Percentiles rank a stretch among this genome's conserved stretches.
Evolutionary conservation across 495 filamentous ascomycete genomes (phyloP).

Genomic region (Aspergillus steynii): DNA sequence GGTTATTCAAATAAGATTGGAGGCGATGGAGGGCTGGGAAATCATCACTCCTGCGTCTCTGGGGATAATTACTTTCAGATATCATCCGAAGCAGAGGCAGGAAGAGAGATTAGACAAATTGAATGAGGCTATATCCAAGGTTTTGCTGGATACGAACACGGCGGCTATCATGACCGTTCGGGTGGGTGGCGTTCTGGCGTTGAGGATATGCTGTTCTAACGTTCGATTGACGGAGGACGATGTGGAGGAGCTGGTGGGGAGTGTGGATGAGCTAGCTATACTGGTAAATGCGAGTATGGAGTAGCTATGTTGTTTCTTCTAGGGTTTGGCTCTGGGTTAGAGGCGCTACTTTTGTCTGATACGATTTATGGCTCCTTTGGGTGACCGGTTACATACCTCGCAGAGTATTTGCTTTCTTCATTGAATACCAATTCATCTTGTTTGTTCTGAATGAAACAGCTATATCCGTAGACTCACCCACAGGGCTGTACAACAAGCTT

Average conservation of each 20-base stretch:
- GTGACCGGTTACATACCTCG: too few relatives aligned
- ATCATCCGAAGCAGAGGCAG: background rate
- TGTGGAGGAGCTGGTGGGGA: background rate
- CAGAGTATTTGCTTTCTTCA: too few relatives aligned
- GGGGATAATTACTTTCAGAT: background rate
- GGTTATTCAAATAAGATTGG: background rate
- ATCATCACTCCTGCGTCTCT: background rate
- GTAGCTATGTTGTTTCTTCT: background rate
- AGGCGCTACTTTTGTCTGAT: too few relatives aligned
- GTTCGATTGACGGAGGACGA: background rate
- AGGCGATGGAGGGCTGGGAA: background rate
- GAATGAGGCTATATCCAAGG: background rate
- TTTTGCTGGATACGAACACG: background rate
- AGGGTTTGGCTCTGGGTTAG: too few relatives aligned
- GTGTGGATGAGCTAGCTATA: background rate
- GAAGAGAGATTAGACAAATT: background rate
- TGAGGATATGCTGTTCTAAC: slow-evolving; percentile 1
- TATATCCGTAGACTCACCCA: too few relatives aligned
- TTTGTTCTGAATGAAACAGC: too few relatives aligned
- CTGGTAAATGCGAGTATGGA: background rate
- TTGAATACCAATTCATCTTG: too few relatives aligned
- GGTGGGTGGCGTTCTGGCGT: background rate
- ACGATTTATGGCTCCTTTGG: too few relatives aligned
- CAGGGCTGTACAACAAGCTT: too few relatives aligned
- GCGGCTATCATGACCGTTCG: background rate